A percentile compares a stretch with the other conserved stretches of the same genome.
Conservation (phyloP, 2,329 filamentous ascomycete genomes). For the Trichoderma aggressivum region DNA sequence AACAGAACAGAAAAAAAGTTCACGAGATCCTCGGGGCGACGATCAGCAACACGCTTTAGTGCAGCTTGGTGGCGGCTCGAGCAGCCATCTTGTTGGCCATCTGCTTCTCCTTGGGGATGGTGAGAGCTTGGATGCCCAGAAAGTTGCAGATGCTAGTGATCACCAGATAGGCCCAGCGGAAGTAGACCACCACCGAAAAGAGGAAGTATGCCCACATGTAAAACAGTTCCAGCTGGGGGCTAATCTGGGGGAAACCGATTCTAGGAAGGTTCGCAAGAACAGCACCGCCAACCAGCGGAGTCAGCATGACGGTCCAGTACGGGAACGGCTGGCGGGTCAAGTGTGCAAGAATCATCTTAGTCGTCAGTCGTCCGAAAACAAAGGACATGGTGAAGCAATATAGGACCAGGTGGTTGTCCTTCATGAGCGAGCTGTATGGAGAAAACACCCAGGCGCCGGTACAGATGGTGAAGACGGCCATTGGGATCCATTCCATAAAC, state of each 20-base stretch:
- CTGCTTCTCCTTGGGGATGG: constrained; percentile 67
- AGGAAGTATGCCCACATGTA: constrained; percentile 84
- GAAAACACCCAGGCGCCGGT: constrained; percentile 85
- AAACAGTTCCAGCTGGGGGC: constrained; percentile 64
- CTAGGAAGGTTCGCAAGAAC: constrained; percentile 77
- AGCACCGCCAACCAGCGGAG: constrained; percentile 81
- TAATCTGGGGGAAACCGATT: constrained; percentile 66
- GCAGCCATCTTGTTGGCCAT: constrained; percentile 47
- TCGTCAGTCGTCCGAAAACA: constrained; percentile 96
- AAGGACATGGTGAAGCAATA: constrained; percentile 95
- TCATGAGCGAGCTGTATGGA: constrained; percentile 76
- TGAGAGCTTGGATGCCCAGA: constrained; percentile 90
- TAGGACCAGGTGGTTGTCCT: constrained; percentile 82
- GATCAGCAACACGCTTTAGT: constrained; percentile 23
- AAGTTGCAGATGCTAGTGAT: constrained; percentile 89
- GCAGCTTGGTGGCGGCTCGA: constrained; percentile 36
- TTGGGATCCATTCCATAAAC: constrained; percentile 91
- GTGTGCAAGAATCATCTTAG: constrained; percentile 97
- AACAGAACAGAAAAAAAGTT: not conserved
- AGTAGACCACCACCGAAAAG: constrained; percentile 83
- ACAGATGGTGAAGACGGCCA: constrained; percentile 73
- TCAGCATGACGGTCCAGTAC: constrained; percentile 90
- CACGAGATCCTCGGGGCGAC: not conserved
- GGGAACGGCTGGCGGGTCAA: constrained; percentile 91
- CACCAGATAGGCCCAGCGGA: constrained; percentile 87